Conservation (phyloP, 108 stramenopile species). For the Nitzschia putrida region DNA sequence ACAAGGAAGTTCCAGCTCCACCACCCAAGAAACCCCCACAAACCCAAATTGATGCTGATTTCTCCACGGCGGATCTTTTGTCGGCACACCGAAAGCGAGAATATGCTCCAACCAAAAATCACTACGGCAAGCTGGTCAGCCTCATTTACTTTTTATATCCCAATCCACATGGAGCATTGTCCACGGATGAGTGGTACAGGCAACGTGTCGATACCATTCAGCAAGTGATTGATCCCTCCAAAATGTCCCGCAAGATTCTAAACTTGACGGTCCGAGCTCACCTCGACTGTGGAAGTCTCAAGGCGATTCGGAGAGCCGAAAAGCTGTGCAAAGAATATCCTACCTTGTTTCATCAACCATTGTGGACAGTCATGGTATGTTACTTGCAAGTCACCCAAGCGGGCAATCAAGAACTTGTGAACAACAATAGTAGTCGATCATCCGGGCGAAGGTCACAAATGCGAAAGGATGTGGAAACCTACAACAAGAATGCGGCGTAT, state of each 20-base stretch:
- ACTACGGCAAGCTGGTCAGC: constrained; percentile 29
- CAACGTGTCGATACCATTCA: constrained; percentile 26
- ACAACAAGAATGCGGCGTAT: not conserved
- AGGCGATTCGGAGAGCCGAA: constrained; percentile 22
- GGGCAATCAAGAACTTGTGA: not conserved
- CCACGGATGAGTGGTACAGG: constrained; percentile 4
- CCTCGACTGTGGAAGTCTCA: constrained; percentile 15
- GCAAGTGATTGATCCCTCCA: constrained; percentile 15
- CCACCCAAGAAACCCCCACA: not conserved
- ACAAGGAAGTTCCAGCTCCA: not conserved
- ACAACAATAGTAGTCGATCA: not conserved
- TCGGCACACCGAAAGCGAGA: constrained; percentile 26
- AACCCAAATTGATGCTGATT: not conserved
- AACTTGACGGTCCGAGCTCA: constrained; percentile 27
- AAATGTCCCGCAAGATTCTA: constrained; percentile 25
- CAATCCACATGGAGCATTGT: not conserved
- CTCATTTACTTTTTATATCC: constrained; percentile 28
- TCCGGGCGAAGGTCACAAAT: not conserved
- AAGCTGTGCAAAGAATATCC: constrained; percentile 22
- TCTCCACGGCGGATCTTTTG: not conserved
- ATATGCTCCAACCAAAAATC: constrained; percentile 25
- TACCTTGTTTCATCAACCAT: not conserved
- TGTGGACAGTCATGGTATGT: constrained; percentile 21
- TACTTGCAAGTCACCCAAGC: constrained; percentile 23
- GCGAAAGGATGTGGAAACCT: not conserved